Conservation (phyloP, 345 rosid genomes). For the Laguncularia racemosa region DNA sequence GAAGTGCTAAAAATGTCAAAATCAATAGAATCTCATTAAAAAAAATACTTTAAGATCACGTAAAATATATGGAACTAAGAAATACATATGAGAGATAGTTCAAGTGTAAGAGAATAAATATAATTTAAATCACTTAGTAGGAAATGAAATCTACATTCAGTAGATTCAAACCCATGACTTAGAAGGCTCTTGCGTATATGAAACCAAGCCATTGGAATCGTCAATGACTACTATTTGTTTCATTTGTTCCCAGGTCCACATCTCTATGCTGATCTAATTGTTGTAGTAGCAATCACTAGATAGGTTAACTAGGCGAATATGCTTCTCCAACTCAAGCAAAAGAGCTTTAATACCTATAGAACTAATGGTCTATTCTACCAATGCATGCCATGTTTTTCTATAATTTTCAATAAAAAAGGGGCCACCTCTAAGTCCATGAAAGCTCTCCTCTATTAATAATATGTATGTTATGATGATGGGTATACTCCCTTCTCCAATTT, state of each 20-base stretch:
- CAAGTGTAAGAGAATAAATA: too few relatives aligned
- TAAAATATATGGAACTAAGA: too few relatives aligned
- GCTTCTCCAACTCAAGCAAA: conserved; percentile 85
- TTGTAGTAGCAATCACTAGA: conserved; percentile 45
- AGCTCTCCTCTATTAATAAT: conserved; percentile 65
- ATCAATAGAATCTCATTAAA: too few relatives aligned
- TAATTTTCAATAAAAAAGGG: conserved; percentile 45
- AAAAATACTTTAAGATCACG: too few relatives aligned
- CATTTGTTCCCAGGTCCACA: conserved; percentile 61
- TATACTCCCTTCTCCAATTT: conserved; percentile 55
- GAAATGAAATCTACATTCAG: too few relatives aligned
- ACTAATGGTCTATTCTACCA: conserved; percentile 57
- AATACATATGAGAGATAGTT: too few relatives aligned
- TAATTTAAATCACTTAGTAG: too few relatives aligned
- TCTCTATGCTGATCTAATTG: conserved; percentile 35
- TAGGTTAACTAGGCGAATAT: conserved; percentile 53
- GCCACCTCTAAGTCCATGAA: conserved; percentile 69
- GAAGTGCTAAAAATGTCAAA: too few relatives aligned
- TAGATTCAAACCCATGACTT: too few relatives aligned
- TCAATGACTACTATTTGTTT: conserved; percentile 47
- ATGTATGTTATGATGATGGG: conserved; percentile 53
- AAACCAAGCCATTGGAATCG: too few relatives aligned
- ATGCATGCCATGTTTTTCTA: conserved; percentile 61
- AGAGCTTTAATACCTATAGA: conserved; percentile 39
- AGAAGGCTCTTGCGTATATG: too few relatives aligned